Evolutionary conservation across 2,329 filamentous ascomycete species (phyloP), one percentile per base, ranked within the genome.

Genomic region (Ophiostoma quercus): DNA sequence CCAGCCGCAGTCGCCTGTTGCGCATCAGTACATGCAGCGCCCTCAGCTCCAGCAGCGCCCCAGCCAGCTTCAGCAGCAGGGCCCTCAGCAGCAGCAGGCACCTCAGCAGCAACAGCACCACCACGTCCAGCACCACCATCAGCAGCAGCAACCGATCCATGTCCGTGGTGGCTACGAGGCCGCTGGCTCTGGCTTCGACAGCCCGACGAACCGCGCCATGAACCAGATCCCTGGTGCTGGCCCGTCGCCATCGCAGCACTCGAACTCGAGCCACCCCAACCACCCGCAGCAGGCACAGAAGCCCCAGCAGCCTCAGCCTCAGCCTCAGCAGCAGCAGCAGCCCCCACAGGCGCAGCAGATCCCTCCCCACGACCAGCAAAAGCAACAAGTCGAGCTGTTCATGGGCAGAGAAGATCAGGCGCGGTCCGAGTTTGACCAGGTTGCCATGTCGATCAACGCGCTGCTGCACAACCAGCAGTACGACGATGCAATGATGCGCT

Each of bases 401-500:
- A 81, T 76, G 72, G 79, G 74, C 76, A 80, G 41, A 70, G 82
- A 74, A 74, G 82, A 75, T 37, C 76, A 74, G 25, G 84, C 85
- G 73, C 83, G 87, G 67, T 73, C 80, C 7, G 88, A 92, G 75
- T 79, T 87, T 68, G 80, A 84, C 57, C 80, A 82, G 67, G 79
- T 83, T 68, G 83, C 90, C 29, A 82, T 85, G 22, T 80, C 83
- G 32, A 88, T 94, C 71, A 87, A 88, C 67, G 79, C 82, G 67
- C 80, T 88, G 62, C 87, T 95, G 79, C 82, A 84, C 47, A 82
- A 85, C 39, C 86, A 85, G 29, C 84, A 85, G 47, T 84, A 85
- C 70, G 88, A 90, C 75, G 84, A 86, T 68, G 88, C 86, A 60
- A 83, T 89, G 76, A 83, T 90, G 70, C 84, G 85, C 71, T 90